These are phyloP conservation scores for Selenicereus undatus DNA, from an alignment of 148 eudicot species.

Conservation along the genomic window DNA sequence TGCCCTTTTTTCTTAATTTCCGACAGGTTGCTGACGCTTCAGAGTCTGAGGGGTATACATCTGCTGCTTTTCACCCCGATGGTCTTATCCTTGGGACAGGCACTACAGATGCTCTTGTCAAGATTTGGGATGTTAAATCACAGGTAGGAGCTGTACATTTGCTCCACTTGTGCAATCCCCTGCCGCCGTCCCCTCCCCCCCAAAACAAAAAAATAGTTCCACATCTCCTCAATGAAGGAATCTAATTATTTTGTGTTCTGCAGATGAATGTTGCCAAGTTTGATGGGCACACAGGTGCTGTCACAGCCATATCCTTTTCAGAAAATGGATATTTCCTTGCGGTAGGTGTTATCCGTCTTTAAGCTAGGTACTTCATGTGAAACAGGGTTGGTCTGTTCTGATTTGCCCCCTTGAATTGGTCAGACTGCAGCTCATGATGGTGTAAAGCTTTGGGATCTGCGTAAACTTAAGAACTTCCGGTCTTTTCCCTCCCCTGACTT, in stretches of 20 bases:
- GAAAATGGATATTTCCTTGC: slow-evolving; percentile 99
- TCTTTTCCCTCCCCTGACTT: slow-evolving; percentile 70
- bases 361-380: not conserved
- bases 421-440: slow-evolving; percentile 98
- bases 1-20: slow-evolving; percentile 1
- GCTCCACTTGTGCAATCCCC: not conserved
- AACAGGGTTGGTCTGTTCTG: not conserved
- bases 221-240: not conserved
- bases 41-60: slow-evolving; percentile 77
- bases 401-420: slow-evolving; percentile 14
- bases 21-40: slow-evolving; percentile 71
- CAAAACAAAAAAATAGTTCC: not conserved
- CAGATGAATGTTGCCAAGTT: slow-evolving; percentile 86
- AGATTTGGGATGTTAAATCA: slow-evolving; percentile 99
- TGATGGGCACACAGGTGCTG: slow-evolving; percentile 87
- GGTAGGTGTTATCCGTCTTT: slow-evolving; percentile 33
- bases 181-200: not conserved
- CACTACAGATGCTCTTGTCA: slow-evolving; percentile 70
- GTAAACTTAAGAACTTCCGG: slow-evolving; percentile 82
- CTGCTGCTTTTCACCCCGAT: slow-evolving; percentile 98
- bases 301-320: slow-evolving; percentile 87
- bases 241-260: slow-evolving; percentile 14
- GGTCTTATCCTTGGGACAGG: slow-evolving; percentile 99
- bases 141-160: slow-evolving; percentile 45
- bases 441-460: slow-evolving; percentile 95